Percentiles rank a stretch among this genome's conserved stretches.
phyloP scores from a whole-genome alignment of 179 eudicot species.

The Corrigiola litoralis region DNA sequence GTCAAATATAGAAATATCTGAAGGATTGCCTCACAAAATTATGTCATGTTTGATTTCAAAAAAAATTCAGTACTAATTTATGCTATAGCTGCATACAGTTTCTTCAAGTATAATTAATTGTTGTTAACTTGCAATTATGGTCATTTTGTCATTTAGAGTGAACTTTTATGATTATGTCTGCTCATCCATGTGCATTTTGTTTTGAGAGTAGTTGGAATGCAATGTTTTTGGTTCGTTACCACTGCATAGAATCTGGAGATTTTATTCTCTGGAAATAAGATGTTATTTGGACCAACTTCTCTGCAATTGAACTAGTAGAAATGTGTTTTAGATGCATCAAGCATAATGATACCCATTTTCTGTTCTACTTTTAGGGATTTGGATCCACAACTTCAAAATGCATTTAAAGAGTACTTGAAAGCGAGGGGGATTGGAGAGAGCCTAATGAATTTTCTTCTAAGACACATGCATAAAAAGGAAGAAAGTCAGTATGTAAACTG shows the following conservation, averaged over 20 bases:
- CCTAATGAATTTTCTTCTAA: constrained; percentile 46
- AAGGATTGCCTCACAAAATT: too few species aligned
- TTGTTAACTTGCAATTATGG: too few species aligned
- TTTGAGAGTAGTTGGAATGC: too few species aligned
- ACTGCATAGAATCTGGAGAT: not conserved
- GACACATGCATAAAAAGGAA: constrained; percentile 71
- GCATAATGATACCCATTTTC: constrained; percentile 15
- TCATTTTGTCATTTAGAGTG: not conserved
- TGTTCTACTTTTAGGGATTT: constrained; percentile 33
- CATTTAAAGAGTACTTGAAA: constrained; percentile 51
- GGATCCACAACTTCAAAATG: constrained; percentile 47
- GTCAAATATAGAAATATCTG: too few species aligned
- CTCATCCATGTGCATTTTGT: not conserved
- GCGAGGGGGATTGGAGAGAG: constrained; percentile 51
- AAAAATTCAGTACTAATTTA: too few species aligned
- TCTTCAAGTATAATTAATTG: too few species aligned
- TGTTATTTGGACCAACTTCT: not conserved
- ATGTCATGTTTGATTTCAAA: too few species aligned
- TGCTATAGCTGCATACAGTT: too few species aligned
- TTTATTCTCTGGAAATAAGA: not conserved
- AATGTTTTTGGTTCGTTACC: too few species aligned
- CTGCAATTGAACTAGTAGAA: too few species aligned
- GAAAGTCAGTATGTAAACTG: constrained; percentile 66
- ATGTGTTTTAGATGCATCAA: not conserved
- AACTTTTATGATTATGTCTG: not conserved